Base-by-base conservation (phyloP, 805 yeast genomes). In the Martiniozyma abietophila region DNA sequence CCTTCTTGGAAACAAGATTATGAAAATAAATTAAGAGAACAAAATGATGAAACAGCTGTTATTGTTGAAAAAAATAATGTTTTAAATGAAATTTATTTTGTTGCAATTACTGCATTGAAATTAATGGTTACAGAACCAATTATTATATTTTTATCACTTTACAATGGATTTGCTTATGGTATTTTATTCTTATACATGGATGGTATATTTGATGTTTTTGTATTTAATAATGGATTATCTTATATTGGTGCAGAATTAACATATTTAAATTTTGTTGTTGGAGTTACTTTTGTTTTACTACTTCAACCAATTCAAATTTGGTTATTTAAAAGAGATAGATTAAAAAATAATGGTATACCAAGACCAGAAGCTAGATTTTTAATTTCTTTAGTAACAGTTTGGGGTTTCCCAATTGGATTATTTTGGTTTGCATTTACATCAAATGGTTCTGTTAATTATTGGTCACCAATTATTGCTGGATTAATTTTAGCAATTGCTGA, bases 391-490 rank as follows among this genome's bases (percentile, higher is more conserved):
- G 54, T 57, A 18, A 48, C 54, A 3, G 59, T 55, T 25, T 57
- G 62, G 62, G 58, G 59, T 25, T 57, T 55, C 54, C 62, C 61
- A 36, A 44, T 52, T 18, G 55, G 60, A 6, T 40, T 57, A 18
- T 45, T 56, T 34, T 57, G 62, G 62, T 51, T 57, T 29, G 61
- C 51, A 4, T 57, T 56, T 46, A 57, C 61, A 6, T 49, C 53
- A 1, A 44, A 48, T 35, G 62, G 62, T 32, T 29, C 39, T 10
- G 46, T 44, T 27, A 54, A 40, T 39, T 56, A 55, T 37, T 57
- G 62, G 62, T 55, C 60, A 9, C 57, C 58, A 34, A 51, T 57
- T 23, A 35, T 51, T 26, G 62, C 62, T 10, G 61, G 62, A 39
- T 42, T 44, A 23, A 38, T 57, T 21, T 45, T 57, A 25, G 61